Evolutionary conservation across 176 grass and related monocot genomes (phyloP).

Genomic region (Guadua angustifolia): DNA sequence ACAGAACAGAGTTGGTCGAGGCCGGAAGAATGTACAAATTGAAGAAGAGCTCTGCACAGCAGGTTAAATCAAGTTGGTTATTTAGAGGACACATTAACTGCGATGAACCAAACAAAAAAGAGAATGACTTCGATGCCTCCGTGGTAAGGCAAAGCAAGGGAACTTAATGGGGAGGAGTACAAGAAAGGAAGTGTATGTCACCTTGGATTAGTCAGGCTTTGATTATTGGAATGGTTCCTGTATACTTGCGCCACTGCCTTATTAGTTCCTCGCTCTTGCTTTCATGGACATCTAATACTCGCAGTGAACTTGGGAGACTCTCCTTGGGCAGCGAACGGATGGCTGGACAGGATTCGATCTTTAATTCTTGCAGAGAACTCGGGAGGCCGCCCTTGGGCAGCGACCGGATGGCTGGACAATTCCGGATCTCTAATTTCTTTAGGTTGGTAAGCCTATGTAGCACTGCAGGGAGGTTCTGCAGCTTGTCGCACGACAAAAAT

Average conservation of each 20-base stretch:
- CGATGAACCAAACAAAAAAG: neutral
- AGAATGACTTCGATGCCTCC: neutral
- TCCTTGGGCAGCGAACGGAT: too few species aligned
- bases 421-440: fast-evolving
- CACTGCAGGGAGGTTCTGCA: neutral
- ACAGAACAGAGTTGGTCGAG: neutral
- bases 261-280: neutral
- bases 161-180: neutral
- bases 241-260: slow-evolving; percentile 30
- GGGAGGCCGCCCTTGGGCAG: neutral
- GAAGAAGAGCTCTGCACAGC: neutral
- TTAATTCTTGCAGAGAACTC: neutral
- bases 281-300: fast-evolving
- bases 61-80: neutral
- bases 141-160: too few species aligned
- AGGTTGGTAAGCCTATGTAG: neutral
- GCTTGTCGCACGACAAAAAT: fast-evolving
- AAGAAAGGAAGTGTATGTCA: neutral
- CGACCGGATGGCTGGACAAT: neutral
- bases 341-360: too few species aligned
- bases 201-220: neutral
- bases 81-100: neutral
- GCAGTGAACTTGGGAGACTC: neutral
- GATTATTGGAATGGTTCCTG: slow-evolving; percentile 31
- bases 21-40: neutral